These are phyloP conservation scores for Starmerella bombicola DNA, from an alignment of 805 yeast species.

Conservation along the genomic window DNA sequence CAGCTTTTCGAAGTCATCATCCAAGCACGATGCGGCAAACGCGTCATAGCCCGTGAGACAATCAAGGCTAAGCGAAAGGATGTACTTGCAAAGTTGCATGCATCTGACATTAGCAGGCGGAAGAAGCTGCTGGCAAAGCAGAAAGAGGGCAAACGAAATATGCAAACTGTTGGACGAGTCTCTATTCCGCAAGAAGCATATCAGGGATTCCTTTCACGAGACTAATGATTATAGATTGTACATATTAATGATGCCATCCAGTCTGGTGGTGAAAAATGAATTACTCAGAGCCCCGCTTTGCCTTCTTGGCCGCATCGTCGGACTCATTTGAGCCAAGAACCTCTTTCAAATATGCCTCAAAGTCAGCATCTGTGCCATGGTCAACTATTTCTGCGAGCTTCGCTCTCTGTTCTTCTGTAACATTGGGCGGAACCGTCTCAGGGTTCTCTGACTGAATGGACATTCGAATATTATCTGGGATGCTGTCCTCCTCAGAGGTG, in stretches of 20 bases:
- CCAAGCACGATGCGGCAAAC: conserved; percentile 73
- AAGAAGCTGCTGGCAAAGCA: conserved; percentile 79
- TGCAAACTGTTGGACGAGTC: conserved; percentile 71
- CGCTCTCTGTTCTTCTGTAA: conserved; percentile 39
- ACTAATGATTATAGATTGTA: no score
- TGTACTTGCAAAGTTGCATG: conserved; percentile 87
- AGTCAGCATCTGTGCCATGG: conserved; percentile 67
- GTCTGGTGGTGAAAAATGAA: no score
- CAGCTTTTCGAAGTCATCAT: conserved; percentile 88
- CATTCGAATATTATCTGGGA: conserved; percentile 23
- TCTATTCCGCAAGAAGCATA: conserved; percentile 73
- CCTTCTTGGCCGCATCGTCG: background rate
- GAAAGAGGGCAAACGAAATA: conserved; percentile 81
- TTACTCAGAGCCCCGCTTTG: no score
- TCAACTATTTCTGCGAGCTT: conserved; percentile 58
- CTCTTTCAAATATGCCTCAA: conserved; percentile 53
- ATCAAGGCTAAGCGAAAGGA: conserved; percentile 89
- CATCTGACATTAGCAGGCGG: conserved; percentile 81
- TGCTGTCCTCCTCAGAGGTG: conserved; percentile 8
- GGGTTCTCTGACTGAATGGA: conserved; percentile 26
- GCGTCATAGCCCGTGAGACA: conserved; percentile 81
- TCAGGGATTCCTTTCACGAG: conserved; percentile 55
- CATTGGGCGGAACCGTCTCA: conserved; percentile 34
- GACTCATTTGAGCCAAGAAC: conserved; percentile 33
- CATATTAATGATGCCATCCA: no score